These are phyloP conservation scores for Mortierella sp. DNA, from an alignment of 371 early-diverging fungal species.

Conservation along the genomic window DNA sequence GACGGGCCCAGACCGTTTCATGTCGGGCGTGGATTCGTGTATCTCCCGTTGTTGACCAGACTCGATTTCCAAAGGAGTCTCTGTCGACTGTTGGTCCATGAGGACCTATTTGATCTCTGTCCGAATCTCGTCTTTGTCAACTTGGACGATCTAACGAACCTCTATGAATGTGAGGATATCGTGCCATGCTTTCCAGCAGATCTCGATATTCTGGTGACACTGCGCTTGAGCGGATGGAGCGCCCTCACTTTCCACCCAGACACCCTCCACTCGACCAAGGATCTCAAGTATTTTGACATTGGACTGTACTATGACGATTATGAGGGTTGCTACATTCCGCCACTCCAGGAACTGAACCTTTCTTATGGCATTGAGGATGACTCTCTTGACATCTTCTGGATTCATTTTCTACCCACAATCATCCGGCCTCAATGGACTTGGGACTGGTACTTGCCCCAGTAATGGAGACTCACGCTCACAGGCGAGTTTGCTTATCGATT, in stretches of 20 bases:
- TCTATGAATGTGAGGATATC: not conserved
- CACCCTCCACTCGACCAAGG: not conserved
- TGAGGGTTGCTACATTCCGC: not conserved
- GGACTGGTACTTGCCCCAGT: not conserved
- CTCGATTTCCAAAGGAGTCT: not conserved
- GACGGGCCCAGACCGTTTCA: no score
- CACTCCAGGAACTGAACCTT: not conserved
- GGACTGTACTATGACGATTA: no score
- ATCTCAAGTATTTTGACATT: not conserved
- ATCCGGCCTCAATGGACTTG: not conserved
- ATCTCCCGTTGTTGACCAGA: not conserved
- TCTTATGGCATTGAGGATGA: not conserved
- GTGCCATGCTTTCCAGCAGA: not conserved
- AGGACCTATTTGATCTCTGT: not conserved
- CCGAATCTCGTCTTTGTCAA: not conserved
- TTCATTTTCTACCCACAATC: not conserved
- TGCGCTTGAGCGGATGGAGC: not conserved
- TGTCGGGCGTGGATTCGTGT: not conserved
- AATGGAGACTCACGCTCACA: not conserved
- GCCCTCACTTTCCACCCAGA: not conserved
- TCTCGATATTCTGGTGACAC: not conserved
- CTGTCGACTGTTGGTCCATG: not conserved
- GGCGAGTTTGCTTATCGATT: not conserved
- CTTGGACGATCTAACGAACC: not conserved
- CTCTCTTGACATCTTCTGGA: not conserved